Base-by-base conservation (phyloP, 2,329 filamentous ascomycete species). In the Trichoderma semiorbis region DNA sequence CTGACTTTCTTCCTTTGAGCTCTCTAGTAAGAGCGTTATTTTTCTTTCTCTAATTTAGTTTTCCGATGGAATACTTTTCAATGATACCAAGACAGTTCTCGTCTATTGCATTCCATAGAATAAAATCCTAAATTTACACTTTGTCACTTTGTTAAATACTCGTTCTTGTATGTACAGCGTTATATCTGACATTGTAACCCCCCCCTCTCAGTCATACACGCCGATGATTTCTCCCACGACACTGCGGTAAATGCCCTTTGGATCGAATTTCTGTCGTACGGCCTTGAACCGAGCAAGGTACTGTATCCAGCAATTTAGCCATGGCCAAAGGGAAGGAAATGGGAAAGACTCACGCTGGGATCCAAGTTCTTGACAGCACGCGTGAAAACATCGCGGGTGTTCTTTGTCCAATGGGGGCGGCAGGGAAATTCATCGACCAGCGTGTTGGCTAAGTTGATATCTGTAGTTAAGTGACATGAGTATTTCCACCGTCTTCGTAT, bases 321-420 rank as follows among this genome's bases (percentile, higher is more conserved):
- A 12, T 24, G 14, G 64, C 2, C n/a, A 16, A 16, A 26, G 55
- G 2, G 12, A 1, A 2, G 3, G 10, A 21, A 21, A 12, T 6
- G 21, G 28, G 21, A 16, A 50, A 55, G 30, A 76, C 81, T 79
- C 72, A 82, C 82, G n/a, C 79, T 75, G 0, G 83, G 81, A 72
- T 87, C 85, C 24, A 87, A 73, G 63, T 86, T 85, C 78, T 85
- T 84, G 53, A 81, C 82, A 0, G 83, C 77, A 60, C 82, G 80
- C 64, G 79, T 75, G 66, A 86, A 83, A 10, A 86, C 81, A 26
- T 85, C 83, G 21, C 85, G 78, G 5, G 84, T 86, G 74, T 86
- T 87, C 79, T 87, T 87, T 12, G 85, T 87, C 85, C 85, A 87
- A 76, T 87, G 85, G 34, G 85, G 85, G 6, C 85, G 80, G 75